Evolutionary conservation across 2,329 filamentous ascomycete species (phyloP), one percentile per base, ranked within the genome.

Genomic region (Sphaerulina vaccinii): DNA sequence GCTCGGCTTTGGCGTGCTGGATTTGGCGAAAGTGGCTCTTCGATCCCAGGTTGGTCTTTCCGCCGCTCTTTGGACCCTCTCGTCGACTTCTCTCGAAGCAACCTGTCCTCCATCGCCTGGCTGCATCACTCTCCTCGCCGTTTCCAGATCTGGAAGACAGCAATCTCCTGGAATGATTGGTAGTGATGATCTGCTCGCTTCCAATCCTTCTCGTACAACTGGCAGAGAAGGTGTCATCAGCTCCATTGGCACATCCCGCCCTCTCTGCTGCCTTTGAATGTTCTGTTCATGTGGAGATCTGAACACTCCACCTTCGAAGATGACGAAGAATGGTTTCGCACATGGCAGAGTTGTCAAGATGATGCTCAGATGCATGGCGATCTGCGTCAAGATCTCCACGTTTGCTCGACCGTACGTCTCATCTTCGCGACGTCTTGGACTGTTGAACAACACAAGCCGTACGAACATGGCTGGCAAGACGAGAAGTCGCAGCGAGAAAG

Each of bases 261-360:
- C 7, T 10, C 27, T 8, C 8, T 29, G 27, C 9, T 29, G 27
- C 13, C 27, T 8, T 13, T 10, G 27, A 13, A 10, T 29, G 27
- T 32, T n/a, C 15, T 39, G 24, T 8, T 32, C 43, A 10, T 50
- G 46, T 1, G 57, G 57, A 15, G 52, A 43, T 7, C 42, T 24
- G 39, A 57, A 59, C 2, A 55, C 51, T 3, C 57, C 52, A 4
- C 49, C 55, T 29, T 59, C 49, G 35, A 62, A 61, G 3, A 59
- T 52, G 1, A 54, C 46, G 42, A 66, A 63, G 55, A 67, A 66
- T 2, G 63, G 61, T 41, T 65, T 68, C 44, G 59, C 60, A 51
- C 63, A 67, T 1, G 63, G 65, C 1, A 68, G 29, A 0, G 65
- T 68, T 2, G 63, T 61, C 10, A 64, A 51, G 21, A 66, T 63